Evolutionary conservation across 1,139 yeast species (phyloP).

Genomic region (Blastobotrys serpentis): DNA sequence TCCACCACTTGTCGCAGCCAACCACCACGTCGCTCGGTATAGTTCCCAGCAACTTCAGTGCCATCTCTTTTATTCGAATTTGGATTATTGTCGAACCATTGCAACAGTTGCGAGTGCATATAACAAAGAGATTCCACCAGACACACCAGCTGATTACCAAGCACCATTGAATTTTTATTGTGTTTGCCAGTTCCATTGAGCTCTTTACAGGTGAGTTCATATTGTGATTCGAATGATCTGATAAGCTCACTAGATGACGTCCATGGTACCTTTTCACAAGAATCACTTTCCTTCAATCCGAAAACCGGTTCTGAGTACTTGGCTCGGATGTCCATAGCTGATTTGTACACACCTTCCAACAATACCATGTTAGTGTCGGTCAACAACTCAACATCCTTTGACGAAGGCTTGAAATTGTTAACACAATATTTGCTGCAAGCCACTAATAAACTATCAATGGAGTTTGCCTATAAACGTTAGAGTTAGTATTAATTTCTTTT

Average conservation of each 20-base stretch:
- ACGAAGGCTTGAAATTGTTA: neutral
- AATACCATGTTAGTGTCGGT: constrained; percentile 34
- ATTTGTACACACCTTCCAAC: constrained; percentile 30
- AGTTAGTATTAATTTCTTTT: constrained; percentile 4
- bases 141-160: constrained; percentile 30
- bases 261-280: constrained; percentile 34
- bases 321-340: constrained; percentile 30
- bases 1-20: constrained; percentile 60
- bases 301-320: constrained; percentile 24
- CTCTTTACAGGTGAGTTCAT: constrained; percentile 23
- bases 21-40: constrained; percentile 35
- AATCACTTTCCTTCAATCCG: constrained; percentile 24
- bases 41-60: constrained; percentile 24
- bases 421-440: constrained; percentile 20
- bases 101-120: constrained; percentile 32
- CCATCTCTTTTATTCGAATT: constrained; percentile 20
- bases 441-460: constrained; percentile 23
- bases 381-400: constrained; percentile 20
- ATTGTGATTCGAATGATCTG: constrained; percentile 29
- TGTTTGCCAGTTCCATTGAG: constrained; percentile 22
- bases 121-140: constrained; percentile 36
- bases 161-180: constrained; percentile 17
- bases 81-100: constrained; percentile 24
- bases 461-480: constrained; percentile 14
- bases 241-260: constrained; percentile 33